Evolutionary conservation across 148 eudicot species (phyloP).

Genomic region (Spergularia marina): DNA sequence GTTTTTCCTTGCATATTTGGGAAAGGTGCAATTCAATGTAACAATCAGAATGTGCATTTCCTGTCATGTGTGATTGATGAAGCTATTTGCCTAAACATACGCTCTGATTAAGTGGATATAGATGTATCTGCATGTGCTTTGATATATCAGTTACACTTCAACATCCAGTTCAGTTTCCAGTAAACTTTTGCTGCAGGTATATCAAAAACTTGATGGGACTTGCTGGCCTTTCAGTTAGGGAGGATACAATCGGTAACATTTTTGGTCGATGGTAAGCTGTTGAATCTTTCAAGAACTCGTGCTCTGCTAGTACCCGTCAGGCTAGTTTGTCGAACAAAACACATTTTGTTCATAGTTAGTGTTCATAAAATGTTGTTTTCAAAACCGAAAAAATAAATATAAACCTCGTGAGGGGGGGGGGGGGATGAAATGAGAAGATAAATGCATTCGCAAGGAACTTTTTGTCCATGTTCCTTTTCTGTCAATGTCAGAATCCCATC

Average conservation of each 20-base stretch:
- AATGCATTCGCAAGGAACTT: too few species aligned
- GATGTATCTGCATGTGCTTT: background rate
- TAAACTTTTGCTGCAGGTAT: slow-evolving; percentile 51
- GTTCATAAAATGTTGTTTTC: too few species aligned
- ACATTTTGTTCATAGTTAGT: background rate
- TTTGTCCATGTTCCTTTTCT: too few species aligned
- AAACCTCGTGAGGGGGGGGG: too few species aligned
- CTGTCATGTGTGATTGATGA: background rate
- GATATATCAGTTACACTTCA: background rate
- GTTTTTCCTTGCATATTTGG: background rate
- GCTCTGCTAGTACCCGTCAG: background rate
- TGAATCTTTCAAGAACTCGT: background rate
- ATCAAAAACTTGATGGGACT: slow-evolving; percentile 77
- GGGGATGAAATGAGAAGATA: too few species aligned
- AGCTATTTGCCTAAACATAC: background rate
- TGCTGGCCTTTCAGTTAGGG: slow-evolving; percentile 91
- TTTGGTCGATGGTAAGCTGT: slow-evolving; percentile 90
- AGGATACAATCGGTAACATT: slow-evolving; percentile 93
- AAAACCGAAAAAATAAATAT: too few species aligned
- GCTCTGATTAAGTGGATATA: background rate
- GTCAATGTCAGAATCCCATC: too few species aligned
- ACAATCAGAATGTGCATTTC: background rate
- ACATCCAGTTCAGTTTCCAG: background rate
- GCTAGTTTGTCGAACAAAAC: background rate
- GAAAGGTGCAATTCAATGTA: background rate